Evolutionary conservation across 2,329 filamentous ascomycete species (phyloP).

Genomic region (Incumbomyces delicatus): DNA sequence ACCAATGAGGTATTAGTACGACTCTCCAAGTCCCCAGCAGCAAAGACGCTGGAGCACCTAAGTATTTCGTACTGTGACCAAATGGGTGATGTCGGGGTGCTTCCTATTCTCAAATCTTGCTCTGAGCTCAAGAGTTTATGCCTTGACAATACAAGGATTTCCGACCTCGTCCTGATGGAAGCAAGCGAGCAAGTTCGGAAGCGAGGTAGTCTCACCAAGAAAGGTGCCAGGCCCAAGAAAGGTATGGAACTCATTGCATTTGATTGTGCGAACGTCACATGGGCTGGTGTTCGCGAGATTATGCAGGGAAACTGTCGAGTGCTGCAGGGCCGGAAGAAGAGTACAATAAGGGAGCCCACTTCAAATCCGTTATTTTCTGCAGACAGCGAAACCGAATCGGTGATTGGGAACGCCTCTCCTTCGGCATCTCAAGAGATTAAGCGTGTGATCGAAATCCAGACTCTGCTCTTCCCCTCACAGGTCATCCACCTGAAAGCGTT

Average conservation of each 20-base stretch:
- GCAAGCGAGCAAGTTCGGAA: constrained; percentile 68
- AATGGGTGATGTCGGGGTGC: constrained; percentile 71
- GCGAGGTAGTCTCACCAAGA: constrained; percentile 45
- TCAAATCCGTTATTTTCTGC: constrained; percentile 2
- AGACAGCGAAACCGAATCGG: not conserved
- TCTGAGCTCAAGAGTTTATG: constrained; percentile 60
- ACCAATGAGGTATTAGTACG: constrained; percentile 67
- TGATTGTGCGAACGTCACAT: constrained; percentile 85
- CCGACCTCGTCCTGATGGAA: constrained; percentile 75
- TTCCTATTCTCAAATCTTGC: constrained; percentile 71
- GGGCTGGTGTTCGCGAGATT: constrained; percentile 81
- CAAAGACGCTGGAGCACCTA: constrained; percentile 61
- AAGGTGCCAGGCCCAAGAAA: constrained; percentile 39
- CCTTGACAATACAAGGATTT: constrained; percentile 88
- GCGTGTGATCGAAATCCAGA: constrained; percentile 18
- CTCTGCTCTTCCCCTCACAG: constrained; percentile 58
- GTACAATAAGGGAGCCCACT: constrained; percentile 7
- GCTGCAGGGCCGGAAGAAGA: constrained; percentile 24
- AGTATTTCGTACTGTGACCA: constrained; percentile 85
- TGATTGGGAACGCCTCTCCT: not conserved
- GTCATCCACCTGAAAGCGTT: constrained; percentile 85
- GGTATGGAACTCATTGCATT: constrained; percentile 74
- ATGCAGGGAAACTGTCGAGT: constrained; percentile 75
- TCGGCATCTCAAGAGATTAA: constrained; percentile 10
- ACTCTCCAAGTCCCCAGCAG: constrained; percentile 67